Base-by-base conservation (phyloP, 1,139 yeast species). In the Saccharomyces hybrid region DNA sequence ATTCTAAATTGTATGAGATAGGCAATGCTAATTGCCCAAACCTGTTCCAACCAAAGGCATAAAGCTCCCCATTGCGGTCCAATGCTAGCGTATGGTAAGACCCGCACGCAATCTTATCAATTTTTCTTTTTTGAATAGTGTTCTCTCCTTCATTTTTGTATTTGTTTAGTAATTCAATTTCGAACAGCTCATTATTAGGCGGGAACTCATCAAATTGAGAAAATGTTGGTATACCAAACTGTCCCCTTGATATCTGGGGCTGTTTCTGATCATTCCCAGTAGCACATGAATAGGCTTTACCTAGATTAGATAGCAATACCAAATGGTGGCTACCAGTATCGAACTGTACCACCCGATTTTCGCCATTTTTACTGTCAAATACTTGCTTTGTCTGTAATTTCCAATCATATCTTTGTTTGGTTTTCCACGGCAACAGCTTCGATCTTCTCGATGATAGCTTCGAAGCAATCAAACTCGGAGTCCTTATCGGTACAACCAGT, bases 1-100 rank as follows among this genome's bases (percentile, higher is more conserved):
- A 73, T 60, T 86, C 89, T 11, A 86, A 81, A 55, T 81, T 81
- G 64, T 81, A 81, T 28, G 80, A 75, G 51, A 85, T 83, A 7
- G 83, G 83, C 50, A 81, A 75, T 13, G 91, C 96, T 57, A 95
- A 76, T 66, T 93, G 93, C 25, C 99, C 98, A 66, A 73, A 80
- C 2, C 80, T 74, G 67, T 93, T 93, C 56, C 81, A 81, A 31
- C 99, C 99, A 81, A 95, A 91, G 1, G 90, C 79, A 80, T 85
- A 87, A 16, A 89, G 73, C 55, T 77, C 76, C 14, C 93, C 95
- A 26, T 75, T 66, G 1, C 73, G 63, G 60, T 88, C 93, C 29
- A 79, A 68, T 1, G 83, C 95, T 28, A 90, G 66, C 6, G 89
- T 82, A 71, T 89, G 96, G 66, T 75, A 77, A 51, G 77, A 76